Conservation (phyloP, 805 yeast species). For the Ogataea methylovora region DNA sequence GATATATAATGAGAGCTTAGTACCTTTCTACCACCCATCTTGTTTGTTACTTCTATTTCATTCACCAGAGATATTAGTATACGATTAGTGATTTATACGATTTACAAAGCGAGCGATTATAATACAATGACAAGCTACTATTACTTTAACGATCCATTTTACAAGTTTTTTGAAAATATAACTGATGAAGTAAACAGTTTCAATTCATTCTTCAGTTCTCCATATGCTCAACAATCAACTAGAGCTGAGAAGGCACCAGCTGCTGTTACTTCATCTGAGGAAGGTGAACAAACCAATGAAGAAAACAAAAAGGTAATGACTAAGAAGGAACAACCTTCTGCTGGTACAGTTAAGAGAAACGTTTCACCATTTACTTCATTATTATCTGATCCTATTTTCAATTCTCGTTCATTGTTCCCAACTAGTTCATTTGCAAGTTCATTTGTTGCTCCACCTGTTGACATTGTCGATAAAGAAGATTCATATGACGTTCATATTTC, state of each 20-base stretch:
- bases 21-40: too few species aligned
- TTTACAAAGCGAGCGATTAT: too few species aligned
- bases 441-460: constrained; percentile 40
- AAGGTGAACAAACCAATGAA: constrained; percentile 4
- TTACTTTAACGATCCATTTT: constrained; percentile 30
- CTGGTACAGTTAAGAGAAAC: too few species aligned
- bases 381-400: too few species aligned
- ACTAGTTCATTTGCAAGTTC: too few species aligned
- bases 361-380: too few species aligned
- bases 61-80: too few species aligned
- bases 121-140: constrained; percentile 3
- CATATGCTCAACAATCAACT: not conserved
- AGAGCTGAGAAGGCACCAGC: not conserved
- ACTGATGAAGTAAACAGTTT: constrained; percentile 33
- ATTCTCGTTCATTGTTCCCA: too few species aligned
- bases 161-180: constrained; percentile 34
- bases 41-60: too few species aligned
- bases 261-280: not conserved
- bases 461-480: constrained; percentile 35
- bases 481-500: constrained; percentile 34
- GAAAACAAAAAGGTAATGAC: constrained; percentile 13
- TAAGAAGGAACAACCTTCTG: too few species aligned
- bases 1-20: too few species aligned
- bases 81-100: too few species aligned
- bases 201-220: constrained; percentile 23